Evolutionary conservation across 331 rosid species (phyloP), one percentile per base, ranked within the genome.

Genomic region (Quercus tomentella): DNA sequence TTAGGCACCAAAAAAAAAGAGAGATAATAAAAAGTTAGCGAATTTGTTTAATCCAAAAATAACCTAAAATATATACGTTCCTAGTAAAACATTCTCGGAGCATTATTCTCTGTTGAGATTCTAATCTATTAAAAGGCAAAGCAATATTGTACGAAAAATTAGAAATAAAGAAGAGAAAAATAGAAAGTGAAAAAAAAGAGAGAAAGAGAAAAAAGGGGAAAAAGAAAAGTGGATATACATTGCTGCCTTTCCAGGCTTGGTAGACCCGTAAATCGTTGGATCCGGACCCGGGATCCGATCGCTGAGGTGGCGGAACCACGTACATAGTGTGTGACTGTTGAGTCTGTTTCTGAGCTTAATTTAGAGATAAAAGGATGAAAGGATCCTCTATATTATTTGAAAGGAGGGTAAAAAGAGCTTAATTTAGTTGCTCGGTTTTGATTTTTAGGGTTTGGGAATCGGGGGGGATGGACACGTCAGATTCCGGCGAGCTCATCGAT

Each of bases 191-290:
- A 58, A 77, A 56, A 69, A 37, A 77, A 51, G n/a, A 20, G 20
- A 22, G 9, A 11, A 4, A 51, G 28, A 15, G 57, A 17, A 25
- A 41, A 41, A 9, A 3, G 12, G 43, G 16, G 3, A 33, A 82
- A 76, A 21, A 22, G 0, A 31, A 70, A 72, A 77, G 92, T 82
- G 15, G 45, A 41, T 49, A 49, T 57, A 95, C 98, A 89, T 95
- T 95, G 84, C 94, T 91, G 72, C 98, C 98, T 76, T 92, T 92
- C 98, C 98, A 95, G 15, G 89, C 81, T 84, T 95, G 97, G 81
- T 85, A 95, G 76, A 91, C 94, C 79, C 85, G 91, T 52, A 86
- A 87, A 89, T 95, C 97, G 73, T 45, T 67, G 81, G 97, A 88
- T 91, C 93, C 93, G 68, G 94, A 79, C 23, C 72, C 92, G 83